Evolutionary conservation across 2,329 filamentous ascomycete species (phyloP), one percentile per base, ranked within the genome.

Genomic region (Cytospora mali): DNA sequence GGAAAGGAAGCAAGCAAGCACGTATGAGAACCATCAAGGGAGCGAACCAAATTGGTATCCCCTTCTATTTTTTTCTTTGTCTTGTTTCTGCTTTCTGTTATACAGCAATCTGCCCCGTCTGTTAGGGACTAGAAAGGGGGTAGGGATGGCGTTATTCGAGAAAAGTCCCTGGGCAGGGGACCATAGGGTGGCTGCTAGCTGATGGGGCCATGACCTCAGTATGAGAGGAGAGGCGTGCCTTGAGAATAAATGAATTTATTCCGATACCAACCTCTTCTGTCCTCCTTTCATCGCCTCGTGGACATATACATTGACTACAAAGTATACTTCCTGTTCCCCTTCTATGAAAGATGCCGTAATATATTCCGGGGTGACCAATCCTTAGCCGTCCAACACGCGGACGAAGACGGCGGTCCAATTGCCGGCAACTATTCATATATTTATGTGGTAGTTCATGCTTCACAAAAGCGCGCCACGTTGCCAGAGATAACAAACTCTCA

Each of bases 51-150:
- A 33, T 21, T n/a, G 27, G 31, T 25, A 59, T 53, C 21, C 14
- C 31, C 31, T 33, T 9, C 31, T 33, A 13, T 33, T 33, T 7
- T 42, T n/a, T 7, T 42, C 4, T 42, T 42, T 33, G 9, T 33
- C 31, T 33, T 10, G 3, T 51, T 46, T 28, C 35, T 28, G 18
- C 21, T 31, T 21, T 42, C 18, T 52, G 6, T 46, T 59, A 33
- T 50, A 31, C 57, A 35, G 46, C 6, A 33, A 46, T 28, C 52
- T 51, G 21, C 49, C n/a, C 31, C 49, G 53, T 48, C 33, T 48
- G 48, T 23, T 18, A 11, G n/a, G 57, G 35, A n/a, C 33, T 31
- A 18, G n/a, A 53, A 6, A 27, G 25, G 57, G 57, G 25, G 33
- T 29, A 16, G 49, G 28, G 25, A 9, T 13, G 39, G 39, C 39